Conservation (phyloP, 2,329 filamentous ascomycete species). For the Kalmusia sp. region DNA sequence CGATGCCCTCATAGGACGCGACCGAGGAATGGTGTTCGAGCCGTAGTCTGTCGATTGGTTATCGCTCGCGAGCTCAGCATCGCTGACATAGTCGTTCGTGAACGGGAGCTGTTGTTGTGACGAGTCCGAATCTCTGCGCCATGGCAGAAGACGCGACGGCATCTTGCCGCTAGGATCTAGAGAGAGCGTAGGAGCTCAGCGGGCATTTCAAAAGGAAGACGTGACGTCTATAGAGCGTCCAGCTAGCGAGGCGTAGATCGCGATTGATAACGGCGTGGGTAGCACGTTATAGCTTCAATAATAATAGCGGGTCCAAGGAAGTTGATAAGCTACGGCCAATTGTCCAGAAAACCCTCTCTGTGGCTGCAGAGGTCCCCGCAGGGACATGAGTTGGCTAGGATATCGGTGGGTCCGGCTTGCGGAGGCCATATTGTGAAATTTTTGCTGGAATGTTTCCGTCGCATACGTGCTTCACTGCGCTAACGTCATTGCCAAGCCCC, state of each 20-base stretch:
- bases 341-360: not conserved
- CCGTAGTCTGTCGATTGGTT: conserved; percentile 28
- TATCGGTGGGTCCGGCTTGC: not conserved
- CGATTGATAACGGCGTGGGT: not conserved
- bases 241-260: not conserved
- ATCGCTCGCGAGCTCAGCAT: conserved; percentile 36
- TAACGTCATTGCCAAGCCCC: conserved; percentile 12
- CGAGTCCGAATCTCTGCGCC: conserved; percentile 21
- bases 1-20: conserved; percentile 34
- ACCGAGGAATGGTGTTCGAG: conserved; percentile 31
- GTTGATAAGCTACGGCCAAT: conserved; percentile 4
- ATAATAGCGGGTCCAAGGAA: conserved; percentile 1
- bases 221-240: too few relatives aligned
- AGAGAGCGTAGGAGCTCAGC: not conserved
- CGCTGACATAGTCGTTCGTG: conserved; percentile 35
- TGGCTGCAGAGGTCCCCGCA: conserved; percentile 2
- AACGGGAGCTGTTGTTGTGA: conserved; percentile 40
- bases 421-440: conserved; percentile 10
- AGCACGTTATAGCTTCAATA: conserved; percentile 1
- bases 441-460: not conserved
- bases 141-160: conserved; percentile 28
- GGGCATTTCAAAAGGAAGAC: not conserved
- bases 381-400: not conserved
- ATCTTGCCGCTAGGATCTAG: conserved; percentile 18
- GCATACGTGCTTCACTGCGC: not conserved